phyloP scores from a whole-genome alignment of 768 basidiomycete genomes.

The Hortiboletus campestris region DNA sequence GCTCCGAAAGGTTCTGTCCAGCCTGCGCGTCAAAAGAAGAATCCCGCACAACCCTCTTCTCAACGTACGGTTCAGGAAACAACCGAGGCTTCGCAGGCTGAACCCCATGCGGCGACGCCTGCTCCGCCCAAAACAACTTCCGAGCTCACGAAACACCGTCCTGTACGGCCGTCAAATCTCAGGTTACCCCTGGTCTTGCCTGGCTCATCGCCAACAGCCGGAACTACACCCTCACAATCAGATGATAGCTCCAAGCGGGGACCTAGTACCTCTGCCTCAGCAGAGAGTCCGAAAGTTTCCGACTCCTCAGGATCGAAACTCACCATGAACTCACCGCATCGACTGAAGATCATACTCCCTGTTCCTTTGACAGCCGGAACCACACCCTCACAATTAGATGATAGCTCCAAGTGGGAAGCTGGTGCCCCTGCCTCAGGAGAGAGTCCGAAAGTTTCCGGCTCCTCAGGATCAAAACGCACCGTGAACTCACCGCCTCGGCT shows the following conservation, averaged over 20 bases:
- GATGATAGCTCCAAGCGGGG: neutral
- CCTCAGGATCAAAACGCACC: neutral
- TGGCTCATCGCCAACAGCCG: neutral
- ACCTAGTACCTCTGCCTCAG: neutral
- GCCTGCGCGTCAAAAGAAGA: neutral
- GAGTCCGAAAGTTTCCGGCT: neutral
- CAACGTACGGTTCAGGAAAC: neutral
- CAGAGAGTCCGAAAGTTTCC: neutral
- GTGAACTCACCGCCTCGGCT: neutral
- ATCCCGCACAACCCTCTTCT: neutral
- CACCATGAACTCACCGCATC: neutral
- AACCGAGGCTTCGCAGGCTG: neutral
- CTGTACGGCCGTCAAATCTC: slow-evolving; percentile 15
- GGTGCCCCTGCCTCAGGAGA: neutral
- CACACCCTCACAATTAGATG: too few species aligned
- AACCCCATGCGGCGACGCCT: neutral
- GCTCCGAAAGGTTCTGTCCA: neutral
- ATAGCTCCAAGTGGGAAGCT: neutral
- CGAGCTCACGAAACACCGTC: neutral
- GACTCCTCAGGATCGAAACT: neutral
- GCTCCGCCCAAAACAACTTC: neutral
- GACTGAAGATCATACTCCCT: slow-evolving; percentile 6
- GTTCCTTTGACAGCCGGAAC: neutral
- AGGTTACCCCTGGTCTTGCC: slow-evolving; percentile 2
- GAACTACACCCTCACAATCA: neutral